A percentile compares a stretch with the other conserved stretches of the same genome.
Evolutionary conservation across 1,284 basidiomycete genomes (phyloP).

Genomic region (Phylloporus gajari): DNA sequence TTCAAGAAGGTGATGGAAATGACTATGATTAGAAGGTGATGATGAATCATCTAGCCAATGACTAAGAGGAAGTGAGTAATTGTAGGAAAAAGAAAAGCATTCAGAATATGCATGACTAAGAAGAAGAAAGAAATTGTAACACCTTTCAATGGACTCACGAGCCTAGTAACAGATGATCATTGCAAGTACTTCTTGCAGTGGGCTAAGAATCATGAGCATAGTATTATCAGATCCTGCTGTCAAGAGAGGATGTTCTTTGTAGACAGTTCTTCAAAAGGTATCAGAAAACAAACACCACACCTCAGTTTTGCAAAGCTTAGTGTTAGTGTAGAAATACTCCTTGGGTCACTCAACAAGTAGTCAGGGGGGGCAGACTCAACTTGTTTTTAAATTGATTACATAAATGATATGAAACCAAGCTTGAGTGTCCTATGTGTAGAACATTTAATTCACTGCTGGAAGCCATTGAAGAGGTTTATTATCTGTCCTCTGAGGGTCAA

Average conservation of each 20-base stretch:
- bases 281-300: slow-evolving; percentile 21
- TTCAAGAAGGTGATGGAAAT: too few relatives aligned
- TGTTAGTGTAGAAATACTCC: slow-evolving; percentile 24
- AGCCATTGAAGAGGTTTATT: not conserved
- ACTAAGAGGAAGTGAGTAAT: too few relatives aligned
- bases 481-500: slow-evolving; percentile 1
- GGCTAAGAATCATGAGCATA: not conserved
- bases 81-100: too few relatives aligned
- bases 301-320: slow-evolving; percentile 28
- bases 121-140: too few relatives aligned
- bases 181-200: slow-evolving; percentile 10
- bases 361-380: not conserved
- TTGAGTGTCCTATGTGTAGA: too few relatives aligned
- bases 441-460: not conserved
- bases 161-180: slow-evolving; percentile 36
- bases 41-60: too few relatives aligned
- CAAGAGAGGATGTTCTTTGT: slow-evolving; percentile 26
- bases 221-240: too few relatives aligned
- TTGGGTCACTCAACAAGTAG: not conserved
- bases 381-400: not conserved
- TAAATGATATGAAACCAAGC: not conserved
- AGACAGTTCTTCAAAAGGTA: slow-evolving; percentile 33
- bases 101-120: too few relatives aligned
- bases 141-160: slow-evolving; percentile 7
- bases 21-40: too few relatives aligned